Percentiles rank a stretch among this genome's conserved stretches.
These are phyloP conservation scores for Trichomonascus vanleenenianus DNA, from an alignment of 805 yeast genomes.

Conservation along the genomic window DNA sequence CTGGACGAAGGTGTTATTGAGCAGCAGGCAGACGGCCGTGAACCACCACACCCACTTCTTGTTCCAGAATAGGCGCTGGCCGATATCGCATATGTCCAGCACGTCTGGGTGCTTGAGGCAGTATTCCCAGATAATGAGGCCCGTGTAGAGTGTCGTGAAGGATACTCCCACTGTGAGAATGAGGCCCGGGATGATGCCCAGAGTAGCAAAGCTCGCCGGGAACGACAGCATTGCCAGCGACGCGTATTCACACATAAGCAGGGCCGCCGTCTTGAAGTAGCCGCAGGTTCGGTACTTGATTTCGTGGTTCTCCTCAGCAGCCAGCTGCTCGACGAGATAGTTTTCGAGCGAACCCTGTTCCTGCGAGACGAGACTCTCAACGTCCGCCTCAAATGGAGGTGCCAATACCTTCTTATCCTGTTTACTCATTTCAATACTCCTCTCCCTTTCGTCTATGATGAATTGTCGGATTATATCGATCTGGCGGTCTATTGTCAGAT, in stretches of 20 bases:
- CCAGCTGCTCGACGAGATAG: constrained; percentile 11
- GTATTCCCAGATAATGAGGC: constrained; percentile 46
- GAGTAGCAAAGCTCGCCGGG: constrained; percentile 56
- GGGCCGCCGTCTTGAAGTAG: constrained; percentile 55
- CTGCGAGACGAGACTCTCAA: not conserved
- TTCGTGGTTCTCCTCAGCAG: constrained; percentile 11
- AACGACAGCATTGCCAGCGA: constrained; percentile 59
- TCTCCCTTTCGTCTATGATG: no score
- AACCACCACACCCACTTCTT: constrained; percentile 46
- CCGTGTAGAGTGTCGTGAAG: constrained; percentile 46
- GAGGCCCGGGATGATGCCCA: constrained; percentile 52
- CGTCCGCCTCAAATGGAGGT: no score
- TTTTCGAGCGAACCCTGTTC: constrained; percentile 6
- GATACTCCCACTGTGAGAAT: constrained; percentile 47
- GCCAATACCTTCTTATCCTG: no score
- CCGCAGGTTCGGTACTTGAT: constrained; percentile 47
- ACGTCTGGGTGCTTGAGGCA: constrained; percentile 47
- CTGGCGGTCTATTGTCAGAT: no score
- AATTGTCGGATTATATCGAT: no score
- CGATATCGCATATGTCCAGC: constrained; percentile 50
- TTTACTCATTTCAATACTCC: no score
- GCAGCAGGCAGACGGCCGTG: constrained; percentile 46
- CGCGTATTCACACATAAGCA: constrained; percentile 51
- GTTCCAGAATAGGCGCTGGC: constrained; percentile 48
- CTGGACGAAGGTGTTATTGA: constrained; percentile 50